Evolutionary conservation across 768 basidiomycete species (phyloP), one percentile per base, ranked within the genome.

Genomic region (Gymnopilus dilepis): DNA sequence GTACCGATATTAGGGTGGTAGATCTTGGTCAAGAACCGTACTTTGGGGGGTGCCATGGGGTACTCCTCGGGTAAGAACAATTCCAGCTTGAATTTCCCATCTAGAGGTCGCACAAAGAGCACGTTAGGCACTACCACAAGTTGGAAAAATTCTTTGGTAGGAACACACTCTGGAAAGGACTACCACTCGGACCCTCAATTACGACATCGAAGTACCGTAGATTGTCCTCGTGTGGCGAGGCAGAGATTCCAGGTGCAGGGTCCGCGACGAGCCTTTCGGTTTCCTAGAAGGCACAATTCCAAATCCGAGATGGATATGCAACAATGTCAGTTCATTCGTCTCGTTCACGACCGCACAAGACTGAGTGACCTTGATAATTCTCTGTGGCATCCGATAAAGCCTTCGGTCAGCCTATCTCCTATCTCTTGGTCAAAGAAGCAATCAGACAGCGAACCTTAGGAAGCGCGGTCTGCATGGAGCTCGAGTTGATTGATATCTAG

Each of bases 31-130:
- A 97, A 80, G 80, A 97, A 98, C 67, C 97, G 85, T 60, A 99
- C 97, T 78, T 99, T 99, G 22, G 97, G 97, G 0, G 97, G 97
- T 52, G 91, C 92, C 97, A 99, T 99, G 1, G 97, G 97, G 78
- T 99, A 99, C 76, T 99, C 97, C 76, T 99, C 97, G 4, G 97
- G 97, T 26, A 99, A 82, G 80, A 99, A 99, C 43, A 99, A 82
- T 76, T 99, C 97, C n/a, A 99, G 84, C 69, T 89, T 91, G 80
- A 99, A 99, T 19, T 92, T 81, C 21, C 97, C 97, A 68, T 90
- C 96, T 97, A n/a, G n/a, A n/a, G n/a, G 47, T 24, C 15, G 40
- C 33, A 43, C 31, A 33, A n/a, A 55, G 62, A 28, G n/a, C 52
- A 22, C 47, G n/a, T n/a, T n/a, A n/a, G n/a, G n/a, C n/a, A n/a